Conservation (phyloP, 495 filamentous ascomycete species). For the Podospora bellae-mahoneyi region DNA sequence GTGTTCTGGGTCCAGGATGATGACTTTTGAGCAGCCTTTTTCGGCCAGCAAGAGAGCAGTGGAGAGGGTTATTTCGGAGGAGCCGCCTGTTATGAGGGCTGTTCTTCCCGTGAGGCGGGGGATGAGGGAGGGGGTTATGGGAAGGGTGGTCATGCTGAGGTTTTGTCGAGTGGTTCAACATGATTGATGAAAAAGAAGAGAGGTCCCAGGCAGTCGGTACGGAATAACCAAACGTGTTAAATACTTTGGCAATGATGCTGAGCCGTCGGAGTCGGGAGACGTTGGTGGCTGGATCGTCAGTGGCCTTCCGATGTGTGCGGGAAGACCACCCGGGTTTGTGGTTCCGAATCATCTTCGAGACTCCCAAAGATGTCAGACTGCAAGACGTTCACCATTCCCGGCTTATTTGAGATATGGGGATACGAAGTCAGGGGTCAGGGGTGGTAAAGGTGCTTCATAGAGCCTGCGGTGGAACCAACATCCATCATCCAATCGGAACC, state of each 20-base stretch:
- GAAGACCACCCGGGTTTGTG: no score
- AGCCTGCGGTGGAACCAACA: neutral
- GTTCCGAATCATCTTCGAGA: no score
- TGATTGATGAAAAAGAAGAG: neutral
- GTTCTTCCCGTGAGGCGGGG: neutral
- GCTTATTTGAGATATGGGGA: no score
- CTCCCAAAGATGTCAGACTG: no score
- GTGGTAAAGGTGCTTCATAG: neutral
- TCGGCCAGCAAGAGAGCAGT: neutral
- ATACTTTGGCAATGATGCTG: no score
- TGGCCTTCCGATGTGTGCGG: no score
- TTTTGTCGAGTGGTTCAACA: neutral
- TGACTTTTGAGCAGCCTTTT: neutral
- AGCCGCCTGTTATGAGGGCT: neutral
- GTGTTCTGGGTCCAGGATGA: neutral
- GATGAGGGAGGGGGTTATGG: neutral
- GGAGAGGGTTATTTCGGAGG: slow-evolving; percentile 5
- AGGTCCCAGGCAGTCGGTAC: no score
- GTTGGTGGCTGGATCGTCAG: no score
- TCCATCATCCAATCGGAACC: neutral
- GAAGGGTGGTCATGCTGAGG: neutral
- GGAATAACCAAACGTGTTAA: neutral
- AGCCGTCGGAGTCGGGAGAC: no score
- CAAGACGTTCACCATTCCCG: no score
- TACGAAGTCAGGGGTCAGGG: no score